phyloP scores from a whole-genome alignment of 257 asterid species.

The Solanum sejunctum region DNA sequence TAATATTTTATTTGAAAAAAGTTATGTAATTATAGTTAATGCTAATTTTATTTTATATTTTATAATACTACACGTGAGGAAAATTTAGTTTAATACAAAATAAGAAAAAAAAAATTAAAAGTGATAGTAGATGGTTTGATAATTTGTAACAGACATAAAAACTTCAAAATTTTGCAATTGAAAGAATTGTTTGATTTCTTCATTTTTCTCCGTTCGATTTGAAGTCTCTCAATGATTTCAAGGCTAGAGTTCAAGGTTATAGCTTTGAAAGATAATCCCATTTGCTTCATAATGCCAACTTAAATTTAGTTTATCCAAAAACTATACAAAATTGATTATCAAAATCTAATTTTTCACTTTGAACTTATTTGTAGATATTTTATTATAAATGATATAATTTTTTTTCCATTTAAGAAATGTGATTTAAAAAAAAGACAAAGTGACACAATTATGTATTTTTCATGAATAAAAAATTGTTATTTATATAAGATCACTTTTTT shows the following conservation, averaged over 20 bases:
- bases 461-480: no score
- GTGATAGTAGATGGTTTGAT: neutral
- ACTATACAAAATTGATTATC: slow-evolving; percentile 4
- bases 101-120: neutral
- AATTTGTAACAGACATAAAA: slow-evolving; percentile 49
- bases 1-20: no score
- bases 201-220: slow-evolving; percentile 12
- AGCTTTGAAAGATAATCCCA: slow-evolving; percentile 40
- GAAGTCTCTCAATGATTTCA: neutral
- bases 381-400: neutral
- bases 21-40: no score
- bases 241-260: no score
- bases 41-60: no score
- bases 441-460: neutral
- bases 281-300: slow-evolving; percentile 15
- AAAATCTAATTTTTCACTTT: slow-evolving; percentile 13
- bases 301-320: slow-evolving; percentile 4
- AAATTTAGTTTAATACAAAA: neutral
- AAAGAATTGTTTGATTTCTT: slow-evolving; percentile 27
- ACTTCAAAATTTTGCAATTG: slow-evolving; percentile 46
- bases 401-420: neutral
- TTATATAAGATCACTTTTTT: no score
- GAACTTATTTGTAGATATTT: slow-evolving; percentile 28
- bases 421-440: neutral
- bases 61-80: no score